Evolutionary conservation across 495 filamentous ascomycete species (phyloP).

Genomic region (Ascodesmis nigricans): DNA sequence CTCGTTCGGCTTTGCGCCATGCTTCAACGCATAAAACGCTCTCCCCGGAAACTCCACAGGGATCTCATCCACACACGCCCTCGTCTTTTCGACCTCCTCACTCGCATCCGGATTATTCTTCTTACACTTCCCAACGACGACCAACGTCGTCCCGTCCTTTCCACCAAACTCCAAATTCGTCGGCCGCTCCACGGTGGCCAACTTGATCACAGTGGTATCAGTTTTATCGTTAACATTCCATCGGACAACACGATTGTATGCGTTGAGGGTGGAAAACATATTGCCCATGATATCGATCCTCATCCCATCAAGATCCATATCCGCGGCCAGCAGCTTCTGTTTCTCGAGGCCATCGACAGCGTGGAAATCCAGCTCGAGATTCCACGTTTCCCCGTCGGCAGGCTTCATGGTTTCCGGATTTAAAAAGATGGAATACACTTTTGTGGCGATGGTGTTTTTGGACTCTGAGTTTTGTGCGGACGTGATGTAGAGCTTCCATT

Average conservation of each 20-base stretch:
- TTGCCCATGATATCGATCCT: slow-evolving; percentile 8
- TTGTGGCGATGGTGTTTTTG: not conserved
- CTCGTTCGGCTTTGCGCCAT: too few relatives aligned
- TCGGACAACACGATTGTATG: slow-evolving; percentile 5
- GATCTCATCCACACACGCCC: too few relatives aligned
- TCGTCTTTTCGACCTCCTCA: too few relatives aligned
- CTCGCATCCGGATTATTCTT: too few relatives aligned
- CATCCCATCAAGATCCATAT: slow-evolving; percentile 14
- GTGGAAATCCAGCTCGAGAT: slow-evolving; percentile 9
- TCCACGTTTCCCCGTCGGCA: too few relatives aligned
- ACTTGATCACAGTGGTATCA: slow-evolving; percentile 1
- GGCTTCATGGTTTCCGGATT: too few relatives aligned
- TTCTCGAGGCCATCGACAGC: too few relatives aligned
- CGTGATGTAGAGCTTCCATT: slow-evolving; percentile 10
- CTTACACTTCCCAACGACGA: slow-evolving; percentile 9
- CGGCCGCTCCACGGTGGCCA: slow-evolving; percentile 7
- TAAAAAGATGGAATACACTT: too few relatives aligned
- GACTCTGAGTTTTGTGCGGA: slow-evolving; percentile 5
- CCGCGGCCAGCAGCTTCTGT: too few relatives aligned
- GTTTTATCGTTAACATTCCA: slow-evolving; percentile 5
- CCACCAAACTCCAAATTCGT: slow-evolving; percentile 14
- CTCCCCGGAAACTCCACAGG: too few relatives aligned
- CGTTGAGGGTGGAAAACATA: slow-evolving; percentile 11
- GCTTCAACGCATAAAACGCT: too few relatives aligned
- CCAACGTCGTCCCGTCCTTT: slow-evolving; percentile 10